phyloP scores from a whole-genome alignment of 2,329 filamentous ascomycete genomes.

The Ophiostoma novo-ulmi region DNA sequence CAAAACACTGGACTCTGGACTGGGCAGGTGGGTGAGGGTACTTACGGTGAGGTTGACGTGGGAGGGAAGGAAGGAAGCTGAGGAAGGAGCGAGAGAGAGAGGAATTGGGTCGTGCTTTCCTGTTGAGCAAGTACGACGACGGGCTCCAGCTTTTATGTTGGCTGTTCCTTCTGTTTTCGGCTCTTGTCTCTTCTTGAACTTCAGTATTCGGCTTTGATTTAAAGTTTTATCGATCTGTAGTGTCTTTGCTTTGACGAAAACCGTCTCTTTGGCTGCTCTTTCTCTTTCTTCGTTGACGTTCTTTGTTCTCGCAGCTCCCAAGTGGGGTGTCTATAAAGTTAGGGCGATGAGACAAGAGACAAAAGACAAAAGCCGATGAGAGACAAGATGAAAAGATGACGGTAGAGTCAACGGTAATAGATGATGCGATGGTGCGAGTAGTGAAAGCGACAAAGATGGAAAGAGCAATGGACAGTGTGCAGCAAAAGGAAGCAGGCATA shows the following conservation, averaged over 20 bases:
- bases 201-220: neutral
- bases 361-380: neutral
- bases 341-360: neutral
- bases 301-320: slow-evolving; percentile 18
- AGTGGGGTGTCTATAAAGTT: slow-evolving; percentile 12
- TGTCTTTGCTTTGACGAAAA: neutral
- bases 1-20: neutral
- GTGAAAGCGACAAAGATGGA: neutral
- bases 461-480: neutral
- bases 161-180: slow-evolving; percentile 11
- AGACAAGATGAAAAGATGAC: neutral
- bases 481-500: neutral
- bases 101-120: slow-evolving; percentile 9
- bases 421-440: neutral
- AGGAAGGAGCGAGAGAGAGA: neutral
- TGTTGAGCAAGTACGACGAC: neutral
- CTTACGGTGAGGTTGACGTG: slow-evolving; percentile 3
- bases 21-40: neutral
- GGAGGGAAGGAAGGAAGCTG: neutral
- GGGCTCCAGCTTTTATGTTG: neutral
- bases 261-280: slow-evolving; percentile 14
- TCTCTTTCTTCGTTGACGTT: slow-evolving; percentile 14
- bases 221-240: neutral
- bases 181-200: neutral
- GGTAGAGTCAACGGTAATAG: neutral